These are phyloP conservation scores for Paraconiothyrium sp. DNA, from an alignment of 2,329 filamentous ascomycete species.

Conservation along the genomic window DNA sequence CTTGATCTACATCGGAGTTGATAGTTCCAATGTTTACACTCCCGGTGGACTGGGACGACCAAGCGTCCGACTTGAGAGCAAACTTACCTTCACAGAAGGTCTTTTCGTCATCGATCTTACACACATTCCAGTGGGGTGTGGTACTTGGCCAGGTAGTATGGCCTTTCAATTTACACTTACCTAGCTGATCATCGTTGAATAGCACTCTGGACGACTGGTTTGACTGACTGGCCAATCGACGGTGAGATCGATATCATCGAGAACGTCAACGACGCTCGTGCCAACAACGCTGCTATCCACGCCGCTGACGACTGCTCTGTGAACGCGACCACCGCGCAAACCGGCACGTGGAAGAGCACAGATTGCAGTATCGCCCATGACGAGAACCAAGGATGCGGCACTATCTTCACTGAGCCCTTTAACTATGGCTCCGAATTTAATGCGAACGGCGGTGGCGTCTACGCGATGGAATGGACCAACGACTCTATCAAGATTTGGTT, in stretches of 20 bases:
- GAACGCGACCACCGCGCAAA: slow-evolving; percentile 43
- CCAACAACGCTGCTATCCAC: slow-evolving; percentile 55
- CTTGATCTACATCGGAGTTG: slow-evolving; percentile 54
- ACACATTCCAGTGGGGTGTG: slow-evolving; percentile 59
- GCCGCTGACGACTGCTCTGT: slow-evolving; percentile 52
- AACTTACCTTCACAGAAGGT: slow-evolving; percentile 54
- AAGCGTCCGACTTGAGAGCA: slow-evolving; percentile 56
- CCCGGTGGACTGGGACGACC: slow-evolving; percentile 41
- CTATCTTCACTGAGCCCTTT: slow-evolving; percentile 27
- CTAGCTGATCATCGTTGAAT: neutral
- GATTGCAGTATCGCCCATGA: slow-evolving; percentile 56
- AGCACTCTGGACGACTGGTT: slow-evolving; percentile 37
- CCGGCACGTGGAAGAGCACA: slow-evolving; percentile 57
- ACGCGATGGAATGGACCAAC: slow-evolving; percentile 69
- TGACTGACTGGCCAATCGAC: slow-evolving; percentile 46
- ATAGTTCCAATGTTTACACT: slow-evolving; percentile 42
- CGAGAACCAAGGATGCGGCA: slow-evolving; percentile 34
- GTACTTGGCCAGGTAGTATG: slow-evolving; percentile 56
- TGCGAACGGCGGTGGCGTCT: slow-evolving; percentile 48
- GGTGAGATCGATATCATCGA: slow-evolving; percentile 55
- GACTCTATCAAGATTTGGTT: slow-evolving; percentile 78
- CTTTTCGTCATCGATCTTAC: slow-evolving; percentile 56
- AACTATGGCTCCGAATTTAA: slow-evolving; percentile 43
- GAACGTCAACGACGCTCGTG: slow-evolving; percentile 47
- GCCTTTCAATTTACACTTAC: neutral